Conservation (phyloP, 2,329 filamentous ascomycete genomes). For the Fusarium illudens region DNA sequence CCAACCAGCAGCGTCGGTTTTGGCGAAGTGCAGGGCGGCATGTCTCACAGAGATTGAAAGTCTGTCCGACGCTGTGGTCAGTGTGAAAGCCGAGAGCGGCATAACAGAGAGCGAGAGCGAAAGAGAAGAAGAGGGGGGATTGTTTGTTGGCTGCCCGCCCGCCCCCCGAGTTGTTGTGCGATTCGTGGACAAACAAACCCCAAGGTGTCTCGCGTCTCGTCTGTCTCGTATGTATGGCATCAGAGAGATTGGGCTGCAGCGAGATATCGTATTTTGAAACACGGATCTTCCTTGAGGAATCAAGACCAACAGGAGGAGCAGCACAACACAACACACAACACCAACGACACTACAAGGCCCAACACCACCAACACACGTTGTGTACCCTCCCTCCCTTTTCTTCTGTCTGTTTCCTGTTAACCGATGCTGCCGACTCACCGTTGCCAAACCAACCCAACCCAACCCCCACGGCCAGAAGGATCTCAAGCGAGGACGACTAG, state of each 20-base stretch:
- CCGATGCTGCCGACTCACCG: neutral
- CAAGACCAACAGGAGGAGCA: neutral
- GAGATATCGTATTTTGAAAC: slow-evolving; percentile 5
- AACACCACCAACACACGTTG: neutral
- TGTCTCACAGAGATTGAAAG: slow-evolving; percentile 33
- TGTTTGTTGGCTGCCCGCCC: neutral
- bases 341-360: neutral
- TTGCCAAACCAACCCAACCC: neutral
- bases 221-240: too few species aligned
- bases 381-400: neutral
- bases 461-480: neutral
- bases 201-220: neutral
- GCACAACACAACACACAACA: neutral
- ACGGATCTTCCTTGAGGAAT: slow-evolving; percentile 5
- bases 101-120: slow-evolving; percentile 15
- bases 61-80: slow-evolving; percentile 1
- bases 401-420: neutral
- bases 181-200: neutral
- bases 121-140: neutral
- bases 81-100: neutral
- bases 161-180: neutral
- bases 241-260: neutral
- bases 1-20: slow-evolving; percentile 15
- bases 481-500: neutral
- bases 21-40: slow-evolving; percentile 16